Percentiles rank a stretch among this genome's conserved stretches.
Evolutionary conservation across 495 filamentous ascomycete species (phyloP).

Genomic region (Penicillium crystallinum): DNA sequence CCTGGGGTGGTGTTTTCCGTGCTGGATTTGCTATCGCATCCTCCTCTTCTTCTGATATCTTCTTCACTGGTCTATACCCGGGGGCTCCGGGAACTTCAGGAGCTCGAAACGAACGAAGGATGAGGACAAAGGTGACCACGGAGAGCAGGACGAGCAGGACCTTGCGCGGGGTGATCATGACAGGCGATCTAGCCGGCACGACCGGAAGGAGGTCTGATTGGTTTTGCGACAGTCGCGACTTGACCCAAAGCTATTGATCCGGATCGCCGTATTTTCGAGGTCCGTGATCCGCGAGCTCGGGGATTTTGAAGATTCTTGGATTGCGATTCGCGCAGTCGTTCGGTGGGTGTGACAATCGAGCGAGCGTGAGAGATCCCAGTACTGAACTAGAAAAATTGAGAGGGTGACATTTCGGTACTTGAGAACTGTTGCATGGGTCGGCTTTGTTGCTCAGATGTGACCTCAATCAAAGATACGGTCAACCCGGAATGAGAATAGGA

Average conservation of each 20-base stretch:
- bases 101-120: slow-evolving; percentile 60
- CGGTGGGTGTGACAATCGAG: not conserved
- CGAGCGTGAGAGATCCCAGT: not conserved
- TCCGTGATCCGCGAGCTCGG: not conserved
- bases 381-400: not conserved
- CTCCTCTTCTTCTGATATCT: slow-evolving; percentile 21
- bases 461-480: not conserved
- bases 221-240: slow-evolving; percentile 4
- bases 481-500: slow-evolving; percentile 1
- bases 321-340: not conserved
- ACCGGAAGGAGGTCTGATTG: not conserved
- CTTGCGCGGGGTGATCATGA: slow-evolving; percentile 67
- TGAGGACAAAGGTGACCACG: slow-evolving; percentile 63
- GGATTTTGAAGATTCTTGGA: not conserved
- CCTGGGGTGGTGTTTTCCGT: slow-evolving; percentile 16
- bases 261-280: not conserved
- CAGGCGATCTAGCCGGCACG: slow-evolving; percentile 11
- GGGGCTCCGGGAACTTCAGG: slow-evolving; percentile 22
- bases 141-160: slow-evolving; percentile 63
- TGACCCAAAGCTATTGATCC: not conserved
- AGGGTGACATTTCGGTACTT: slow-evolving; percentile 5
- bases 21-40: slow-evolving; percentile 1
- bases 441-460: slow-evolving; percentile 1
- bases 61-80: slow-evolving; percentile 18
- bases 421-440: slow-evolving; percentile 2